phyloP scores from a whole-genome alignment of 108 stramenopile species.

The Cyclotella kingstonii region DNA sequence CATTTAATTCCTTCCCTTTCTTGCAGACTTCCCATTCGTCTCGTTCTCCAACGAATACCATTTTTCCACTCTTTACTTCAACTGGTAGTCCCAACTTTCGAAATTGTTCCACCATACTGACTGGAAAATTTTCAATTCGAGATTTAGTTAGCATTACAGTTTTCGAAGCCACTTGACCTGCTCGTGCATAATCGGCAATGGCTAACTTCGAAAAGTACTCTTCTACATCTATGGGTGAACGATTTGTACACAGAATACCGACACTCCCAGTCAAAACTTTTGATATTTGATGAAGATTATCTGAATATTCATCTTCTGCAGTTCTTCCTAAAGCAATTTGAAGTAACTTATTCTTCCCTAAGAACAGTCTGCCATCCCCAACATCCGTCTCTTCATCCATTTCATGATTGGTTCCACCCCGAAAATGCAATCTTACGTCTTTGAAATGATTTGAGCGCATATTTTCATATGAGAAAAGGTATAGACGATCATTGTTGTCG shows the following conservation, averaged over 20 bases:
- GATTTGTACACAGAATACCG: constrained; percentile 87
- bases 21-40: constrained; percentile 79
- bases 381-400: neutral
- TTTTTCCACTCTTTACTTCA: constrained; percentile 87
- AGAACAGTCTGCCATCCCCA: constrained; percentile 72
- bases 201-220: constrained; percentile 78
- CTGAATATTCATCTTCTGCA: constrained; percentile 92
- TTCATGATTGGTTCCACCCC: constrained; percentile 30
- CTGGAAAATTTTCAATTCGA: constrained; percentile 78
- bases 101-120: constrained; percentile 93
- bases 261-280: constrained; percentile 81
- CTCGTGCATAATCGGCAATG: constrained; percentile 90
- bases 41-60: constrained; percentile 74
- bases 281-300: constrained; percentile 86
- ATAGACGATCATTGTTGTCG: constrained; percentile 80
- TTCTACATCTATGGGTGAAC: constrained; percentile 66
- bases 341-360: constrained; percentile 96
- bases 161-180: constrained; percentile 68
- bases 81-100: constrained; percentile 92
- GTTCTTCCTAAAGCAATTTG: constrained; percentile 89
- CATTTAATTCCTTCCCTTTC: constrained; percentile 78
- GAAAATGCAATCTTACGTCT: constrained; percentile 87
- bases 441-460: constrained; percentile 94
- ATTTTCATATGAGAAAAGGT: constrained; percentile 93
- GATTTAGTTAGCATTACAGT: constrained; percentile 74